Percentiles rank a stretch among this genome's conserved stretches.
Evolutionary conservation across 1,139 yeast genomes (phyloP).

Genomic region (Kodamaea ohmeri): DNA sequence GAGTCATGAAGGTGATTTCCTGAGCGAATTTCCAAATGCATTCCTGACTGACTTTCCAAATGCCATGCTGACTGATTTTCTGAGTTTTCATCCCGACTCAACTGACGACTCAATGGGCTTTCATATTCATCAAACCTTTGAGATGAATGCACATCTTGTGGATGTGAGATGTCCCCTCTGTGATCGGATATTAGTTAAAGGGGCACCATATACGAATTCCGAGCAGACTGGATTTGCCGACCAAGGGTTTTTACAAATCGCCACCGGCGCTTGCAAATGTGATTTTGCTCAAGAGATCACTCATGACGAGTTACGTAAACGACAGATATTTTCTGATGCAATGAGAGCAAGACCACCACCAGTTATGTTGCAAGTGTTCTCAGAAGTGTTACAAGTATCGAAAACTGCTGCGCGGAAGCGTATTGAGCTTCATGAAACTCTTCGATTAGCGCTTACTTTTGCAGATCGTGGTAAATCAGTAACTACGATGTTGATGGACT

Average conservation of each 20-base stretch:
- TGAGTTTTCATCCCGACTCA: not conserved
- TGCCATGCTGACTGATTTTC: not conserved
- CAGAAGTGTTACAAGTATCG: not conserved
- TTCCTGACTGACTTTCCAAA: not conserved
- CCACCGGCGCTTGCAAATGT: constrained; percentile 2
- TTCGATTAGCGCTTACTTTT: too few relatives aligned
- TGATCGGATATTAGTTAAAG: constrained; percentile 9
- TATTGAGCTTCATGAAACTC: not conserved
- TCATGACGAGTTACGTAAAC: constrained; percentile 6
- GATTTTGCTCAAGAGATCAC: not conserved
- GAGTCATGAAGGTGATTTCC: not conserved
- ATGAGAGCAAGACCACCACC: not conserved
- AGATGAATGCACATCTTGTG: constrained; percentile 3
- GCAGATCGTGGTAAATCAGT: too few relatives aligned
- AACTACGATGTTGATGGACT: not conserved
- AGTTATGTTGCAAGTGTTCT: not conserved
- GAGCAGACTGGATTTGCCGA: constrained; percentile 20
- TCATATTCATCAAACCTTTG: constrained; percentile 3
- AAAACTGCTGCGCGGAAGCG: not conserved
- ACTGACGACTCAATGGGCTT: constrained; percentile 4
- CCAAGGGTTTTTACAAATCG: constrained; percentile 10
- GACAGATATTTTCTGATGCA: constrained; percentile 4
- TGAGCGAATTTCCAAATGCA: constrained; percentile 1
- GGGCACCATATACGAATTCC: constrained; percentile 18
- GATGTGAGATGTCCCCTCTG: constrained; percentile 23